Evolutionary conservation across 306 rosid species (phyloP), one percentile per base, ranked within the genome.

Genomic region (Bauhinia variegata): DNA sequence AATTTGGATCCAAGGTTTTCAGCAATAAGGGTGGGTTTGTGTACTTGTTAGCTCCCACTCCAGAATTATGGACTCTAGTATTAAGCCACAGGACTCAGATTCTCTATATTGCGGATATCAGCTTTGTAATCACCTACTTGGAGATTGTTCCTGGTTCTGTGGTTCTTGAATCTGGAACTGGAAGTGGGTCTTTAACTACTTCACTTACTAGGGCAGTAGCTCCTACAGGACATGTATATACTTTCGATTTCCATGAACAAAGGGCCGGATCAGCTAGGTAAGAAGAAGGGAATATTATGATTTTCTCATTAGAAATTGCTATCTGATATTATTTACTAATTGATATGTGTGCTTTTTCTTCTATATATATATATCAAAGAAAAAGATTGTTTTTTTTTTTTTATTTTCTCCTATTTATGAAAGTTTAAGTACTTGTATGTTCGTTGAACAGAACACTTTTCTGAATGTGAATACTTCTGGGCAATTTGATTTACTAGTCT

Each of bases 241-340:
- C 97, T 0, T 92, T 83, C 66, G 97, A 91, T 83, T 92, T 92
- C 65, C 97, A 92, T 67, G 95, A 92, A 57, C 95, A 89, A 79
- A 78, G 97, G 59, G 90, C 96, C 7, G 88, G 68, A 58, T 87
- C 95, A 2, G 97, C 97, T 15, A 91, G 95, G 97, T 91, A 80
- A 70, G 39, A 43, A 53, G 63, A 58, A 34, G 46, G 72, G 6
- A 17, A 32, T 60, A 6, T 37, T 18, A 23, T 51, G n/a, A 31
- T 67, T 15, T 53, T 12, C 17, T 13, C 44, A 49, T 62, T 60
- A 59, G 44, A 66, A 28, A 30, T 15, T 37, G 19, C 47, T 11
- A 36, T 28, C 34, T 66, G 54, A 53, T 28, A 8, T 30, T 10
- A 44, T 47, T 57, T 55, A 51, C 48, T 73, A 14, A 38, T 54